A percentile compares a stretch with the other conserved stretches of the same genome.
Evolutionary conservation across 768 basidiomycete species (phyloP).

Genomic region (Termitomyces sp.): DNA sequence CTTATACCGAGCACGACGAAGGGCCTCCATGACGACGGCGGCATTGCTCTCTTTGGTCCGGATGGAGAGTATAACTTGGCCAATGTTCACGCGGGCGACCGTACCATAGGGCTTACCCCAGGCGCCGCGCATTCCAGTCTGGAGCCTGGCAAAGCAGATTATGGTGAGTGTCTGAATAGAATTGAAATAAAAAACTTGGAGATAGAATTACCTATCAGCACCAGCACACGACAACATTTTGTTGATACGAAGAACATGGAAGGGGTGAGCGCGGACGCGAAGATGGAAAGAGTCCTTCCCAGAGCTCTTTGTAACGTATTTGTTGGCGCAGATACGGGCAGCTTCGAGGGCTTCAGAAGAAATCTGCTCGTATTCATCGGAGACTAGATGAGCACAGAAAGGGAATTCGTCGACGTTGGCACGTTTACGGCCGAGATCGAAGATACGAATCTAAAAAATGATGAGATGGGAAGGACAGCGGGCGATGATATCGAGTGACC

Average conservation of each 20-base stretch:
- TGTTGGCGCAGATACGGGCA: slow-evolving; percentile 99
- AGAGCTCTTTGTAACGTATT: slow-evolving; percentile 96
- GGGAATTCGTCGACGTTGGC: slow-evolving; percentile 98
- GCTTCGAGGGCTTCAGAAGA: slow-evolving; percentile 96
- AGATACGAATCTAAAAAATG: slow-evolving; percentile 78
- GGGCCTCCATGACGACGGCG: slow-evolving; percentile 89
- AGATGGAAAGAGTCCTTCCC: slow-evolving; percentile 99
- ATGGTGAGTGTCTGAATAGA: background rate
- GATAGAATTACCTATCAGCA: slow-evolving; percentile 78
- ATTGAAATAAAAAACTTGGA: too few relatives aligned
- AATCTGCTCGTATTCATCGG: slow-evolving; percentile 96
- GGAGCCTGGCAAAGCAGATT: slow-evolving; percentile 48
- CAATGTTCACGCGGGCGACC: slow-evolving; percentile 94
- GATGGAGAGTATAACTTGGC: slow-evolving; percentile 85
- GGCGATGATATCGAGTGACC: slow-evolving; percentile 31
- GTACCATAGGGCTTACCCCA: slow-evolving; percentile 99
- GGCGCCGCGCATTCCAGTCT: slow-evolving; percentile 98
- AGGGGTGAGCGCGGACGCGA: slow-evolving; percentile 94
- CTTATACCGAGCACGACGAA: slow-evolving; percentile 98
- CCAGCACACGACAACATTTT: slow-evolving; percentile 99
- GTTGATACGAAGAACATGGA: slow-evolving; percentile 99
- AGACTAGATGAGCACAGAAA: slow-evolving; percentile 94
- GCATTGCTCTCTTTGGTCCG: slow-evolving; percentile 88
- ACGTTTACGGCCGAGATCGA: slow-evolving; percentile 93
- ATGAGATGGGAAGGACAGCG: background rate